Evolutionary conservation across 345 rosid species (phyloP), one percentile per base, ranked within the genome.

Genomic region (Acer negundo): DNA sequence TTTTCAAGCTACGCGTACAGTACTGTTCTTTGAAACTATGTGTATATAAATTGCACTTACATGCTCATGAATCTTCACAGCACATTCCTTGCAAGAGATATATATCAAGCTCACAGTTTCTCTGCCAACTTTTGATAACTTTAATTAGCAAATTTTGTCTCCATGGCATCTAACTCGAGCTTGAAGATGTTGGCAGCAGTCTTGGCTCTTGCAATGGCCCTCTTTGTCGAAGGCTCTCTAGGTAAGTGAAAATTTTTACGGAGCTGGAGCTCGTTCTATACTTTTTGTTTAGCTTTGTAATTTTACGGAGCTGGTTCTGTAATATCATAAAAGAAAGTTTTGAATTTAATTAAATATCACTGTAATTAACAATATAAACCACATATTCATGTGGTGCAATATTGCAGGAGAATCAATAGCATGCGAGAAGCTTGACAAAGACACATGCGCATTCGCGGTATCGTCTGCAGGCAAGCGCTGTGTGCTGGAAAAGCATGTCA

Each of bases 401-500:
- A 10, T 42, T 69, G 56, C 76, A 78, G 85, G 89, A 51, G 93
- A 82, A 56, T 91, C 82, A 64, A 83, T 92, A 65, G 78, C 74
- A 77, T 94, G 98, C 56, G 95, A 93, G 69, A 75, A 85, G 31
- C 87, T 94, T 13, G 78, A 87, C 76, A 76, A 87, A 65, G 86
- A 86, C 10, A 76, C 84, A 3, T 93, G 97, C 65, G 87, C 97
- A 3, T 94, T 88, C n/a, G 92, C 98, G 10, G 86, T 94, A 61
- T 90, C 98, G 9, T 89, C 92, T 2, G 65, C 88, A 0, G 93
- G 97, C 22, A 88, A 91, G 77, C 92, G 98, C 0, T 93, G 97
- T 53, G 88, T 94, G 75, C 85, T 94, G n/a, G 97, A 94, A 88
- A 88, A 88, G 82, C 81, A 79, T 42, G 75, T 89, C 24, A 89